Conservation (phyloP, 176 grass and related monocot genomes). For the Oryza longistaminata region DNA sequence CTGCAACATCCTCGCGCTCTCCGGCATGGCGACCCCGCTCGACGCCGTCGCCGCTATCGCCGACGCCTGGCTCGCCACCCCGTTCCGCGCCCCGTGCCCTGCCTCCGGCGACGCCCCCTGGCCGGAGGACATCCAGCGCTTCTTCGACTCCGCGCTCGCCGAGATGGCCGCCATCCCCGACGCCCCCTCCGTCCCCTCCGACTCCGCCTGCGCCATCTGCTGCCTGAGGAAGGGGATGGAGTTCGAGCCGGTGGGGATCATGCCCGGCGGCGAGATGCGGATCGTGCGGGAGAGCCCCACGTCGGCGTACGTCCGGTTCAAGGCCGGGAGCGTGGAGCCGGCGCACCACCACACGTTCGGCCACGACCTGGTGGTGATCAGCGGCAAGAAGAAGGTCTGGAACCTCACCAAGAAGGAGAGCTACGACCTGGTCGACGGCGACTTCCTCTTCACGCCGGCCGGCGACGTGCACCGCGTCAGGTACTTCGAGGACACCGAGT, state of each 20-base stretch:
- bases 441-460: constrained; percentile 87
- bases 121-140: constrained; percentile 66
- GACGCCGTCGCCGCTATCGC: constrained; percentile 55
- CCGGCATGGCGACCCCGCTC: constrained; percentile 58
- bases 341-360: constrained; percentile 97
- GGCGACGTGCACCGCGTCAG: constrained; percentile 84
- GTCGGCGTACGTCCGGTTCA: constrained; percentile 82
- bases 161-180: constrained; percentile 85
- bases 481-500: constrained; percentile 85
- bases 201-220: constrained; percentile 70
- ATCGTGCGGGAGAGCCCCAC: constrained; percentile 92
- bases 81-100: constrained; percentile 81
- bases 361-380: constrained; percentile 89
- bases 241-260: constrained; percentile 80
- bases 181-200: background rate
- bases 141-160: constrained; percentile 58
- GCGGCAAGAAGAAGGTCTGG: constrained; percentile 91
- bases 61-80: constrained; percentile 79
- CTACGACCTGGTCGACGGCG: constrained; percentile 69
- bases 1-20: constrained; percentile 89
- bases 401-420: constrained; percentile 92
- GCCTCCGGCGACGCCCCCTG: constrained; percentile 68
- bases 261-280: constrained; percentile 91
- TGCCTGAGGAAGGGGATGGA: constrained; percentile 78
- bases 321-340: constrained; percentile 90